Conservation (phyloP, 2,329 filamentous ascomycete species). For the Hawksworthiomyces lignivorus region DNA sequence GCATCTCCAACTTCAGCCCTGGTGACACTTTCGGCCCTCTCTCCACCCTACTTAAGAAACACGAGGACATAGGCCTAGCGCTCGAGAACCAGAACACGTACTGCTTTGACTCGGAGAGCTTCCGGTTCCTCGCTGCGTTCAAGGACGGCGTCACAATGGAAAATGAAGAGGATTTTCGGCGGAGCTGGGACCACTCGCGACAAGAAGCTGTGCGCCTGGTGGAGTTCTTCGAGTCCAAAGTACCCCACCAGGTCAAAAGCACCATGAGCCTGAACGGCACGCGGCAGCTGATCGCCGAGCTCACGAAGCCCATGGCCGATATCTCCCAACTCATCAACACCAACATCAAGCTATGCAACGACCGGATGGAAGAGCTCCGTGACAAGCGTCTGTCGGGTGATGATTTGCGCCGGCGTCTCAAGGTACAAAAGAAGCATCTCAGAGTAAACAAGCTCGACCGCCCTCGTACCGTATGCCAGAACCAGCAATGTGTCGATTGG, state of each 20-base stretch:
- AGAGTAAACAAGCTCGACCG: constrained; percentile 15
- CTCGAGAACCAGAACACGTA: constrained; percentile 27
- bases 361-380: constrained; percentile 21
- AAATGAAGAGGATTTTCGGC: constrained; percentile 24
- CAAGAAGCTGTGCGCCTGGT: constrained; percentile 24
- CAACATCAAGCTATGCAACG: constrained; percentile 25
- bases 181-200: constrained; percentile 30
- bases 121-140: constrained; percentile 31
- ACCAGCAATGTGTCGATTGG: constrained; percentile 21
- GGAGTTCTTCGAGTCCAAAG: constrained; percentile 19
- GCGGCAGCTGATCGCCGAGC: constrained; percentile 25
- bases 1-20: constrained; percentile 31
- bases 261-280: constrained; percentile 32
- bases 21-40: constrained; percentile 32
- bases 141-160: constrained; percentile 24
- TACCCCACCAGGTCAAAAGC: constrained; percentile 26
- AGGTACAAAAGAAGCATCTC: constrained; percentile 20
- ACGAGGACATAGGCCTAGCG: constrained; percentile 22
- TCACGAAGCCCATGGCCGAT: constrained; percentile 31
- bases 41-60: constrained; percentile 21
- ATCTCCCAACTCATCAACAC: constrained; percentile 25
- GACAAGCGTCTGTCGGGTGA: constrained; percentile 19
- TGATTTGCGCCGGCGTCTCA: constrained; percentile 20
- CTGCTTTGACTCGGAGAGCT: constrained; percentile 37
- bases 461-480: constrained; percentile 26